A percentile compares a stretch with the other conserved stretches of the same genome.
phyloP scores from a whole-genome alignment of 148 eudicot genomes.

The Cornus controversa region DNA sequence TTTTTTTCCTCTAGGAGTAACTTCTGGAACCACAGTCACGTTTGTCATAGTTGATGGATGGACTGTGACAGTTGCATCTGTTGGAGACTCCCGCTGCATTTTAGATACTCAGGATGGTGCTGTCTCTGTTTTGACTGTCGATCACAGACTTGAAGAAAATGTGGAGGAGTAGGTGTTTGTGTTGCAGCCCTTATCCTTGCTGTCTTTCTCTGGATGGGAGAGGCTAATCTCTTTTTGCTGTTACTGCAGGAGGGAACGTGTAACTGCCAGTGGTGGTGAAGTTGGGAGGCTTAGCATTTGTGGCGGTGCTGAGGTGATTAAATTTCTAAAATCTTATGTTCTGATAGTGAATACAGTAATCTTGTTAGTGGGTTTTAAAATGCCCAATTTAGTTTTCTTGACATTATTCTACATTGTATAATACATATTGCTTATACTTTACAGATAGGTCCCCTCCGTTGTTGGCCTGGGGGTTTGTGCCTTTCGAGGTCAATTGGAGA shows the following conservation, averaged over 20 bases:
- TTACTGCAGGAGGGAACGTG: constrained; percentile 70
- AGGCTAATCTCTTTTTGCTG: not conserved
- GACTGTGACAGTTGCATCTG: constrained; percentile 90
- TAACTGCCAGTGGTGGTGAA: constrained; percentile 86
- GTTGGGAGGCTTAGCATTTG: constrained; percentile 78
- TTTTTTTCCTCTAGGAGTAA: constrained; percentile 49
- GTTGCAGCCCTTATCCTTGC: not conserved
- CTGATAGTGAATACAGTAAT: not conserved
- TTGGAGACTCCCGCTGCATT: constrained; percentile 89
- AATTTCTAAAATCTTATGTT: not conserved
- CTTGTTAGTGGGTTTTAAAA: not conserved
- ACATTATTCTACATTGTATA: not conserved
- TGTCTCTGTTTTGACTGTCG: constrained; percentile 70
- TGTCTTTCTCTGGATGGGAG: not conserved
- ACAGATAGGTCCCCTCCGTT: constrained; percentile 87
- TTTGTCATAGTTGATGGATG: constrained; percentile 81
- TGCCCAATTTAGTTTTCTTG: not conserved
- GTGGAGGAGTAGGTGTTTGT: constrained; percentile 59
- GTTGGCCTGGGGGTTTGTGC: constrained; percentile 98
- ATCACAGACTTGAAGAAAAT: constrained; percentile 89
- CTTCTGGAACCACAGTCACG: constrained; percentile 90
- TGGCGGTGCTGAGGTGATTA: constrained; percentile 57
- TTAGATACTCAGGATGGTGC: constrained; percentile 74
- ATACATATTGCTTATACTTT: constrained; percentile 6
- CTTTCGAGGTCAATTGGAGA: constrained; percentile 93